Conservation (phyloP, 176 grass and related monocot genomes). For the Avena insularis region DNA sequence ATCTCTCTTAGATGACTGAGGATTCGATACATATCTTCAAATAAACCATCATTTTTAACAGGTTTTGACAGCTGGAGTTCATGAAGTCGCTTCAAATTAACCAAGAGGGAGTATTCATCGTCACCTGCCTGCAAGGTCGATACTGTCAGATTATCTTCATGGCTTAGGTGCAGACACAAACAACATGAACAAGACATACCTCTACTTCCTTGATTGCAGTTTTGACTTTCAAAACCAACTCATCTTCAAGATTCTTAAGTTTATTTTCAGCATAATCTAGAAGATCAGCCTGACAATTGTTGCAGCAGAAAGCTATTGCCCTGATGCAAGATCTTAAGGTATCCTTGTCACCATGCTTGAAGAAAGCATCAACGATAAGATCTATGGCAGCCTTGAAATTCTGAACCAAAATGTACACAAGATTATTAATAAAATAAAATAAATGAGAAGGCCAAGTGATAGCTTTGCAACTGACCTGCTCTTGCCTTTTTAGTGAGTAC, state of each 20-base stretch:
- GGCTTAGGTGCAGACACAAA: slow-evolving; percentile 24
- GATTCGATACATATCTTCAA: slow-evolving; percentile 82
- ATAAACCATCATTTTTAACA: slow-evolving; percentile 76
- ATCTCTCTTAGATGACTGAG: slow-evolving; percentile 81
- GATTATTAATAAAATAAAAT: slow-evolving; percentile 33
- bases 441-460: slow-evolving; percentile 29
- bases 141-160: slow-evolving; percentile 34
- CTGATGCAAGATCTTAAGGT: slow-evolving; percentile 92
- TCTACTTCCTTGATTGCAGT: slow-evolving; percentile 91
- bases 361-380: slow-evolving; percentile 88
- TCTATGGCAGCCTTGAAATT: slow-evolving; percentile 90
- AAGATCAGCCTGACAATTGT: slow-evolving; percentile 83
- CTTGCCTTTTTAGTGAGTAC: slow-evolving; percentile 92
- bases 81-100: slow-evolving; percentile 95
- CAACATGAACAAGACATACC: slow-evolving; percentile 52
- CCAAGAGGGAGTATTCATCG: slow-evolving; percentile 99
- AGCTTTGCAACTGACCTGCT: slow-evolving; percentile 62
- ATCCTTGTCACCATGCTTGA: slow-evolving; percentile 97
- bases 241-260: slow-evolving; percentile 88
- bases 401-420: slow-evolving; percentile 54
- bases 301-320: slow-evolving; percentile 83
- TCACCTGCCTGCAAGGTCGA: slow-evolving; percentile 74
- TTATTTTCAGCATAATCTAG: slow-evolving; percentile 85
- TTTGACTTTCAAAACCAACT: slow-evolving; percentile 85
- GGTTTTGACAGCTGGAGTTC: slow-evolving; percentile 89